These are phyloP conservation scores for Leccinellum luteum DNA, from an alignment of 768 basidiomycete species.

Conservation along the genomic window DNA sequence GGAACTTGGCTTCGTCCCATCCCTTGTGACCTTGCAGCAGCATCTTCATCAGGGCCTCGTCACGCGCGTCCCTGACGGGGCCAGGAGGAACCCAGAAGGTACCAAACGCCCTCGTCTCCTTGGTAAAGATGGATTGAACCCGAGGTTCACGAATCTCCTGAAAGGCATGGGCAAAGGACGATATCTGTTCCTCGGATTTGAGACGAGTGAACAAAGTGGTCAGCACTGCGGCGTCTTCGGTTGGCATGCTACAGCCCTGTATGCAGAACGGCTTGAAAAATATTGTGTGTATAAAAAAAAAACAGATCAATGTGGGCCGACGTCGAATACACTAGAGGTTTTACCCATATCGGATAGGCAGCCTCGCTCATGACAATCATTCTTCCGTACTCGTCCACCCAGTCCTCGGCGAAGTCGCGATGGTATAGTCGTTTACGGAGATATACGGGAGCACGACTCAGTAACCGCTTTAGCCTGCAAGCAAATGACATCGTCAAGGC, in stretches of 20 bases:
- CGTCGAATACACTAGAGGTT: conserved; percentile 1
- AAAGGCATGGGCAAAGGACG: conserved; percentile 51
- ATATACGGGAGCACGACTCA: conserved; percentile 36
- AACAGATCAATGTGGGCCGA: background rate
- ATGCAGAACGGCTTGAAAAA: conserved; percentile 47
- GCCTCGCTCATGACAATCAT: conserved; percentile 59
- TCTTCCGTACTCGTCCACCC: conserved; percentile 50
- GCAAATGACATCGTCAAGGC: conserved; percentile 11
- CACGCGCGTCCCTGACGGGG: conserved; percentile 44
- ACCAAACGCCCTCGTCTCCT: conserved; percentile 43
- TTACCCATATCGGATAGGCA: conserved; percentile 56
- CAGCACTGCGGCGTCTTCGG: conserved; percentile 36
- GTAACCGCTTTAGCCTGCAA: conserved; percentile 37
- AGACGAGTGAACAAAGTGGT: conserved; percentile 42
- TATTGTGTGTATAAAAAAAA: background rate
- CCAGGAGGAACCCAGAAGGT: conserved; percentile 46
- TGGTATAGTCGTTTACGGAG: conserved; percentile 39
- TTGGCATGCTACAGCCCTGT: conserved; percentile 33
- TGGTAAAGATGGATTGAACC: conserved; percentile 39
- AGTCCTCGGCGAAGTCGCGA: conserved; percentile 42
- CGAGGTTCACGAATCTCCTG: conserved; percentile 59
- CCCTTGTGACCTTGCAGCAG: conserved; percentile 27
- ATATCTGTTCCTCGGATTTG: conserved; percentile 45
- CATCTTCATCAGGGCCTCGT: conserved; percentile 34
- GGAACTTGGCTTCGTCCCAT: conserved; percentile 50